Percentiles rank a stretch among this genome's conserved stretches.
phyloP scores from a whole-genome alignment of 768 basidiomycete species.

The Mycena crocata region DNA sequence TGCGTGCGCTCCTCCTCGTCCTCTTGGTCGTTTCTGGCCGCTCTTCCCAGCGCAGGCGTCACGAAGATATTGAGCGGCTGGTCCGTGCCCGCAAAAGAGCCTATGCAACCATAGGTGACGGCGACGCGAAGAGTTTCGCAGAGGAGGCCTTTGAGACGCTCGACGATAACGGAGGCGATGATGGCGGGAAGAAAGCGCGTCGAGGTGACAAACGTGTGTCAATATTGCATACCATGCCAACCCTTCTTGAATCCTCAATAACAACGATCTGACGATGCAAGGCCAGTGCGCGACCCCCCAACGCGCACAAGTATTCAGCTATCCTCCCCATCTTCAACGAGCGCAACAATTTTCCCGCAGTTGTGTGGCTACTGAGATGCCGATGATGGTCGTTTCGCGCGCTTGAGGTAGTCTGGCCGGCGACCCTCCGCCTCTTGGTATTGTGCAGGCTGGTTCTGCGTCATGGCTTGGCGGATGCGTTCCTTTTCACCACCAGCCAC shows the following conservation, averaged over 20 bases:
- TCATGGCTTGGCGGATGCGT: constrained; percentile 65
- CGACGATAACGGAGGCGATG: constrained; percentile 40
- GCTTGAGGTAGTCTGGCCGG: constrained; percentile 79
- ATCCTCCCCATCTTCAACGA: constrained; percentile 73
- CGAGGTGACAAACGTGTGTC: constrained; percentile 12
- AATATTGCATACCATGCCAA: not conserved
- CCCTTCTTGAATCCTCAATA: constrained; percentile 56
- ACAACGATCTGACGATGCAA: constrained; percentile 72
- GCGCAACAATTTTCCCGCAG: constrained; percentile 64
- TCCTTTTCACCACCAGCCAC: constrained; percentile 67
- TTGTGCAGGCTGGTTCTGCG: constrained; percentile 61
- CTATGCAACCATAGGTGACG: constrained; percentile 79
- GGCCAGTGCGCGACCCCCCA: constrained; percentile 61
- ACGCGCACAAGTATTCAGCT: constrained; percentile 87
- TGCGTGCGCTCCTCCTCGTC: constrained; percentile 71
- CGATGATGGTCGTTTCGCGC: constrained; percentile 61
- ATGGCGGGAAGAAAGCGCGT: not conserved
- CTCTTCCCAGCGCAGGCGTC: constrained; percentile 73
- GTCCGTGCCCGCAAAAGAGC: constrained; percentile 85
- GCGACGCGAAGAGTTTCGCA: constrained; percentile 72
- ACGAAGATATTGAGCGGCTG: constrained; percentile 81
- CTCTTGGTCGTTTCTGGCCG: constrained; percentile 60
- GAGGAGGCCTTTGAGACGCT: constrained; percentile 58
- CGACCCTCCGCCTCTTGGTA: constrained; percentile 68
- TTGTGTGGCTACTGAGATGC: constrained; percentile 83